These are phyloP conservation scores for Lichtheimia ornata DNA, from an alignment of 371 early-diverging fungal species.

Conservation along the genomic window DNA sequence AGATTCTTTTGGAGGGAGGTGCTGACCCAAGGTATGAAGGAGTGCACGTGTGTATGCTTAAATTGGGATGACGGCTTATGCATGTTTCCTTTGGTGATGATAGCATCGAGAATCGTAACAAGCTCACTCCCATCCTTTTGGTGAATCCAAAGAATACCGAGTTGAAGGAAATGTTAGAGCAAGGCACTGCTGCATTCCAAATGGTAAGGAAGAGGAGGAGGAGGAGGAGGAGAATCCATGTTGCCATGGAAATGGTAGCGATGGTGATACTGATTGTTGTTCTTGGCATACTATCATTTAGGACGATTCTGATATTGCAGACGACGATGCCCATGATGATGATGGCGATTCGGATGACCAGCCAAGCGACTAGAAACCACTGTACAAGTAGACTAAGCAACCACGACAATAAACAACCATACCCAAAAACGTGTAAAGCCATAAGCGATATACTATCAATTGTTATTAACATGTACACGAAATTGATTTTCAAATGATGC, in stretches of 20 bases:
- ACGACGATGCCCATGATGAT: constrained; percentile 12
- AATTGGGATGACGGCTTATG: background rate
- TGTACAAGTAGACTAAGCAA: too few species aligned
- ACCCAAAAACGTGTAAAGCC: too few species aligned
- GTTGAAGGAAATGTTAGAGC: constrained; percentile 28
- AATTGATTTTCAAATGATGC: too few species aligned
- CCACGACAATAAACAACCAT: too few species aligned
- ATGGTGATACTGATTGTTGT: background rate
- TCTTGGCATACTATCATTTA: background rate
- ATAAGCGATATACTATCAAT: too few species aligned
- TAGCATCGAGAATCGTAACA: constrained; percentile 40
- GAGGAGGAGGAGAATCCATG: too few species aligned
- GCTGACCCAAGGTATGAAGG: constrained; percentile 48
- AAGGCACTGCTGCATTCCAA: constrained; percentile 26
- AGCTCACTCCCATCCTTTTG: constrained; percentile 37
- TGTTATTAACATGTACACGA: too few species aligned
- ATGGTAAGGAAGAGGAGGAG: constrained; percentile 44
- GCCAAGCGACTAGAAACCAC: constrained; percentile 8
- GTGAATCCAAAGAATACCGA: constrained; percentile 30
- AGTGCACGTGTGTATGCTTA: too few species aligned
- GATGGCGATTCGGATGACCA: constrained; percentile 12
- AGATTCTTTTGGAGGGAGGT: constrained; percentile 54
- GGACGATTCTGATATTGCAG: constrained; percentile 18
- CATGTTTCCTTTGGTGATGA: background rate
- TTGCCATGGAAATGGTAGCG: background rate